Percentiles rank a stretch among this genome's conserved stretches.
These are phyloP conservation scores for Schizosaccharomyces japonicus DNA, from an alignment of 805 yeast species.

Conservation along the genomic window DNA sequence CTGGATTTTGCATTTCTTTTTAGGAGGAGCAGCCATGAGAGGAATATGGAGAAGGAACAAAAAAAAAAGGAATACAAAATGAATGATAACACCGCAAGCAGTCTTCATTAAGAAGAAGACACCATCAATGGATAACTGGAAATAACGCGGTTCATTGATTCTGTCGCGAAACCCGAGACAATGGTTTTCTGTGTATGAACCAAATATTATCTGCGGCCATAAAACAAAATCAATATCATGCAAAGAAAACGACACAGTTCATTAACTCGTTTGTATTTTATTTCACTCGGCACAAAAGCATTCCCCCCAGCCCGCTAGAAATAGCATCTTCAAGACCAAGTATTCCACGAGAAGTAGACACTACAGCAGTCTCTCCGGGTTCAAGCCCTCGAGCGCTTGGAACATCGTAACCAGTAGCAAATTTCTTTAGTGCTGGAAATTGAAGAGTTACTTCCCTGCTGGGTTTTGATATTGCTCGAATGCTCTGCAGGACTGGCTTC, in stretches of 20 bases:
- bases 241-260: not conserved
- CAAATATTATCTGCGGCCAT: not conserved
- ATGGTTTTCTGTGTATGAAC: too few species aligned
- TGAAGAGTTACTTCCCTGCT: conserved; percentile 46
- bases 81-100: too few species aligned
- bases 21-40: too few species aligned
- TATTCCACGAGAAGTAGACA: conserved; percentile 27
- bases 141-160: too few species aligned
- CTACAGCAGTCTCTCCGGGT: conserved; percentile 72
- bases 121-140: too few species aligned
- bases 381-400: conserved; percentile 57
- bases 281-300: conserved; percentile 46
- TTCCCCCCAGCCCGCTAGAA: conserved; percentile 42
- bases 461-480: conserved; percentile 63
- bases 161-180: too few species aligned
- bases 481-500: conserved; percentile 47
- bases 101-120: too few species aligned
- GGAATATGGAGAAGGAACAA: too few species aligned
- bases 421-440: conserved; percentile 37
- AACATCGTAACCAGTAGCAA: conserved; percentile 54
- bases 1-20: too few species aligned
- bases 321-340: conserved; percentile 77
- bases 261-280: not conserved
- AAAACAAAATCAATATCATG: not conserved
- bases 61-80: too few species aligned